These are phyloP conservation scores for Colletotrichum sp. DNA, from an alignment of 2,329 filamentous ascomycete species.

Conservation along the genomic window DNA sequence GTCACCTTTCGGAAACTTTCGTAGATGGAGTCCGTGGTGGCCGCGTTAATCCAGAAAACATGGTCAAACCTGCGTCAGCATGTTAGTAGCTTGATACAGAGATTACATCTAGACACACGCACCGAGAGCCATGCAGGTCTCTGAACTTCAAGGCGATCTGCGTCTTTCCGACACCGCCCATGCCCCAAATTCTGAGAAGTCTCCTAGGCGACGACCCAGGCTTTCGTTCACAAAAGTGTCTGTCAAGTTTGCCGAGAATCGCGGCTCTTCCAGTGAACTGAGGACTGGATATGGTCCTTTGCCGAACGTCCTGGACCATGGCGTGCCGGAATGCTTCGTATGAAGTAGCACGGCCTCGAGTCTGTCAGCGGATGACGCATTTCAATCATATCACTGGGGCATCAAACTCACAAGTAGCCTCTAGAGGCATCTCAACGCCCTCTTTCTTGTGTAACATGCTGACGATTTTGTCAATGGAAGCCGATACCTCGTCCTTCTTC, in stretches of 20 bases:
- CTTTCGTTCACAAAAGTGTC: constrained; percentile 7
- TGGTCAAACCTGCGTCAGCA: constrained; percentile 25
- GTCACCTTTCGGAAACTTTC: constrained; percentile 27
- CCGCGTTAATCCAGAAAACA: constrained; percentile 35
- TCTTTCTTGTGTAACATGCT: constrained; percentile 15
- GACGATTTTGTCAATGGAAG: constrained; percentile 25
- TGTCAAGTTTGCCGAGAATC: constrained; percentile 25
- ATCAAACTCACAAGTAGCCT: constrained; percentile 23
- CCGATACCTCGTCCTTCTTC: not conserved
- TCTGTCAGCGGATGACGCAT: not conserved
- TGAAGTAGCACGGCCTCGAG: not conserved
- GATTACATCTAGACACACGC: not conserved
- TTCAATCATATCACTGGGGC: not conserved
- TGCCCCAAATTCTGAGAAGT: constrained; percentile 30
- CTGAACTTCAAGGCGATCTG: constrained; percentile 32
- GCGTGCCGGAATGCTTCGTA: not conserved
- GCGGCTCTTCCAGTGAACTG: constrained; percentile 29
- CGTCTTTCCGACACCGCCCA: constrained; percentile 35
- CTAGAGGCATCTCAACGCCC: constrained; percentile 22
- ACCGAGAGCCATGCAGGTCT: constrained; percentile 23
- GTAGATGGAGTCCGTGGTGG: constrained; percentile 21
- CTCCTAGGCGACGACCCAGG: not conserved
- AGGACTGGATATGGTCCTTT: not conserved
- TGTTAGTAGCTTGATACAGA: not conserved
- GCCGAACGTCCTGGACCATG: not conserved